These are phyloP conservation scores for Casuarina cunninghamiana DNA, from an alignment of 306 rosid genomes.

Conservation along the genomic window DNA sequence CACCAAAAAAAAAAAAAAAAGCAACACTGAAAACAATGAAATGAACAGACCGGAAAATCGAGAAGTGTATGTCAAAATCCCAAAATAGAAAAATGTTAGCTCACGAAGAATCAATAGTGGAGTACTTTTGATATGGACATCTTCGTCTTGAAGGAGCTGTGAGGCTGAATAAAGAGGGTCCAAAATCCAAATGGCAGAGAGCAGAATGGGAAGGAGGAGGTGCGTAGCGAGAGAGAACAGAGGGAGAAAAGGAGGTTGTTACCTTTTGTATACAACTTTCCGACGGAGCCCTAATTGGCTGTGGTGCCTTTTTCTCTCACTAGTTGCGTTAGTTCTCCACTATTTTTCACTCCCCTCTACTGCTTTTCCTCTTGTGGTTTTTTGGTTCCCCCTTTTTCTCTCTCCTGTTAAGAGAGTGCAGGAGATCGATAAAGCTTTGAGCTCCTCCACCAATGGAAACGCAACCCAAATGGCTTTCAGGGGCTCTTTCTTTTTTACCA, in stretches of 20 bases:
- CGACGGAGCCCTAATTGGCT: constrained; percentile 66
- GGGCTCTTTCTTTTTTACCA: constrained; percentile 4
- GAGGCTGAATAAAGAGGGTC: constrained; percentile 13
- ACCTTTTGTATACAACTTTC: constrained; percentile 74
- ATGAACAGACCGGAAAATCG: not conserved
- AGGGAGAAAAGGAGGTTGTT: constrained; percentile 24
- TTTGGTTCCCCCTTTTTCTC: constrained; percentile 27
- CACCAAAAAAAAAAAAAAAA: not conserved
- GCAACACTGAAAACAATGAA: not conserved
- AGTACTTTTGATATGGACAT: not conserved
- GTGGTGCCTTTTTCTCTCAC: constrained; percentile 25
- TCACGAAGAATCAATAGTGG: not conserved
- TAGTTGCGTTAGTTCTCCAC: constrained; percentile 18
- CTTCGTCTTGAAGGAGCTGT: not conserved
- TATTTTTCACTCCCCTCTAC: constrained; percentile 31
- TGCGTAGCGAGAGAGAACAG: constrained; percentile 29
- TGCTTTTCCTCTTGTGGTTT: not conserved
- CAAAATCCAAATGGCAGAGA: constrained; percentile 31
- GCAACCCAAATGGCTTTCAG: not conserved
- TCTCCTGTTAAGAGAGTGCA: constrained; percentile 39
- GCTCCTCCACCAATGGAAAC: constrained; percentile 57
- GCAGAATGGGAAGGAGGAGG: constrained; percentile 31
- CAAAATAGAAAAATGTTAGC: too few relatives aligned
- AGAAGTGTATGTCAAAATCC: too few relatives aligned
- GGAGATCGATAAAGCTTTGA: constrained; percentile 43